Evolutionary conservation across 768 basidiomycete genomes (phyloP).

Genomic region (Arthromyces matolae): DNA sequence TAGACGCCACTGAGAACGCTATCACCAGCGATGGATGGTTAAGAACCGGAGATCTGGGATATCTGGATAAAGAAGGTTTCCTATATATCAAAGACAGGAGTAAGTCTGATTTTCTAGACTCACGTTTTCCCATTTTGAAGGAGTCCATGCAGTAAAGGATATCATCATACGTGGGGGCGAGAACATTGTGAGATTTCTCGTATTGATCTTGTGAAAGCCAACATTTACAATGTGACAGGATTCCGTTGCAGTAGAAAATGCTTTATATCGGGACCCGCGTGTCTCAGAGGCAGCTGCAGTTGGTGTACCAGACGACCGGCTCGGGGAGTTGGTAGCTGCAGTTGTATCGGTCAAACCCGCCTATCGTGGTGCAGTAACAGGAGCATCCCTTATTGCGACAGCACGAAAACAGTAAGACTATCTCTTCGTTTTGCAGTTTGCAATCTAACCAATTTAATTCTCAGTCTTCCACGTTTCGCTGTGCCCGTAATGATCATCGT

Average conservation of each 20-base stretch:
- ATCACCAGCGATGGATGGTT: constrained; percentile 57
- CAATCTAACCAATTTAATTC: background rate
- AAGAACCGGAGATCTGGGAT: constrained; percentile 52
- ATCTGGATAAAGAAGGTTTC: constrained; percentile 53
- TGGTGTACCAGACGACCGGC: constrained; percentile 53
- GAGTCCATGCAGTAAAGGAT: constrained; percentile 45
- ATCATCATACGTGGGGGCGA: constrained; percentile 64
- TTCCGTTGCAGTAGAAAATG: constrained; percentile 59
- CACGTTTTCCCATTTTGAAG: background rate
- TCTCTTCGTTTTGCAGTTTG: background rate
- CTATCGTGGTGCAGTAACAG: constrained; percentile 44
- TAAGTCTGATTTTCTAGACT: constrained; percentile 20
- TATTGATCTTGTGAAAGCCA: background rate
- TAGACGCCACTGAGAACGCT: constrained; percentile 42
- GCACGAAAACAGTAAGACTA: constrained; percentile 39
- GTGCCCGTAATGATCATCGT: constrained; percentile 59
- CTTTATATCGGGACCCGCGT: constrained; percentile 51
- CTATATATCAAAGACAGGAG: constrained; percentile 55
- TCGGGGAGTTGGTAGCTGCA: constrained; percentile 58
- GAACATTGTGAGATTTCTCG: constrained; percentile 45
- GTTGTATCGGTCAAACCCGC: constrained; percentile 49
- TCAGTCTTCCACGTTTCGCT: constrained; percentile 50
- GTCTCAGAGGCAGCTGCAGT: constrained; percentile 56
- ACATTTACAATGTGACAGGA: constrained; percentile 32
- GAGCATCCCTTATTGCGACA: constrained; percentile 42